Evolutionary conservation across 202 grass and related monocot genomes (phyloP).

Genomic region (Zizania palustris): DNA sequence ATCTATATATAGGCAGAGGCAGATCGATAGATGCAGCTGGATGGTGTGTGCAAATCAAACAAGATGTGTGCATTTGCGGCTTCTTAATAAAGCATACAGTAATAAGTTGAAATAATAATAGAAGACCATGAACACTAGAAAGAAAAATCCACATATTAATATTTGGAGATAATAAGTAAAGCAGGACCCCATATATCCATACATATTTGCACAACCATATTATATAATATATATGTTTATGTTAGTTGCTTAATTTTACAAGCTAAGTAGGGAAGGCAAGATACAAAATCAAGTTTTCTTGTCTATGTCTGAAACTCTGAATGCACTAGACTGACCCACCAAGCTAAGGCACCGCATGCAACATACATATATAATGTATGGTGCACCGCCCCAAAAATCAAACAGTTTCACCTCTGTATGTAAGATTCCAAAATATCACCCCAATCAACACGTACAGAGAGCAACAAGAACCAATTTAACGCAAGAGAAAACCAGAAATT

Average conservation of each 20-base stretch:
- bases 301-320: constrained; percentile 25
- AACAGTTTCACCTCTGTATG: constrained; percentile 19
- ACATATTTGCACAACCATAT: no score
- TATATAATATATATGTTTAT: no score
- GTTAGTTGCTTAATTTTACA: no score
- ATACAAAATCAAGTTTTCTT: constrained; percentile 35
- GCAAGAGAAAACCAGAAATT: neutral
- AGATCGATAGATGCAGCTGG: no score
- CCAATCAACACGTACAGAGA: neutral
- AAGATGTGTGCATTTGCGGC: no score
- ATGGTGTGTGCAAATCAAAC: no score
- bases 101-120: no score
- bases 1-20: neutral
- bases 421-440: constrained; percentile 38
- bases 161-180: no score
- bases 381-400: neutral
- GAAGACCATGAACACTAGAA: no score
- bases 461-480: constrained; percentile 6
- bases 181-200: no score
- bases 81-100: neutral
- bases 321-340: constrained; percentile 21
- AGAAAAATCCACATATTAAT: no score
- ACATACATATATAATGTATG: neutral
- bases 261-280: neutral
- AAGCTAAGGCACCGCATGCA: constrained; percentile 10